Evolutionary conservation across 1,284 basidiomycete genomes (phyloP).

Genomic region (Vanrija pseudolonga): DNA sequence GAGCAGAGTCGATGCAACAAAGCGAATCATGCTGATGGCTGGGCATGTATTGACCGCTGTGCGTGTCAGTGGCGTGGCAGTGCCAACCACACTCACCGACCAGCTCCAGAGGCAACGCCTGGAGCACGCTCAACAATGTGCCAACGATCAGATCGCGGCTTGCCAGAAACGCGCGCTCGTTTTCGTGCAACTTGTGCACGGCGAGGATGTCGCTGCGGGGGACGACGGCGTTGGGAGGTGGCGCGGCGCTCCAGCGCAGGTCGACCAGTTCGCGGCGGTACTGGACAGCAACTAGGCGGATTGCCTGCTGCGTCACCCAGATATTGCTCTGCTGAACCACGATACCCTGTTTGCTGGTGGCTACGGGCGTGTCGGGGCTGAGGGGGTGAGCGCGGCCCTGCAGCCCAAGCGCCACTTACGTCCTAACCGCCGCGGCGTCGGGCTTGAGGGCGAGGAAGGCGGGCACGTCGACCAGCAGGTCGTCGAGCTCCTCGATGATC

Average conservation of each 20-base stretch:
- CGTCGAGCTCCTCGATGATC: conserved; percentile 4
- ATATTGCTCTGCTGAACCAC: conserved; percentile 1
- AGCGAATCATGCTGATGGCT: conserved; percentile 76
- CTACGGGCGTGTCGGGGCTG: too few species aligned
- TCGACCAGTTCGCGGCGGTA: conserved; percentile 2
- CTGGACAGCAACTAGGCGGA: not conserved
- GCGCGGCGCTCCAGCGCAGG: not conserved
- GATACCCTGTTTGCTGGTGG: not conserved
- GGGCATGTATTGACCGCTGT: conserved; percentile 67
- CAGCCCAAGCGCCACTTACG: not conserved
- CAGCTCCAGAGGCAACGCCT: not conserved
- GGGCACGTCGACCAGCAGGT: not conserved
- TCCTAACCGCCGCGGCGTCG: not conserved
- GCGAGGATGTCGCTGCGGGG: too few species aligned
- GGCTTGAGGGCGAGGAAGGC: not conserved
- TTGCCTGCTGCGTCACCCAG: not conserved
- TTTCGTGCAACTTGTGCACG: not conserved
- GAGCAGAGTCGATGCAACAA: conserved; percentile 77
- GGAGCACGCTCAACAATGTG: not conserved
- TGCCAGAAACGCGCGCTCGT: not conserved
- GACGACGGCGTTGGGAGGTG: not conserved
- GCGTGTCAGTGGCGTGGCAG: not conserved
- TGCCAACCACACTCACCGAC: not conserved
- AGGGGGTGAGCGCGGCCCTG: too few species aligned
- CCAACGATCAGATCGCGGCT: not conserved